Conservation (phyloP, 75 land plant genomes). For the Cupressus sempervirens region DNA sequence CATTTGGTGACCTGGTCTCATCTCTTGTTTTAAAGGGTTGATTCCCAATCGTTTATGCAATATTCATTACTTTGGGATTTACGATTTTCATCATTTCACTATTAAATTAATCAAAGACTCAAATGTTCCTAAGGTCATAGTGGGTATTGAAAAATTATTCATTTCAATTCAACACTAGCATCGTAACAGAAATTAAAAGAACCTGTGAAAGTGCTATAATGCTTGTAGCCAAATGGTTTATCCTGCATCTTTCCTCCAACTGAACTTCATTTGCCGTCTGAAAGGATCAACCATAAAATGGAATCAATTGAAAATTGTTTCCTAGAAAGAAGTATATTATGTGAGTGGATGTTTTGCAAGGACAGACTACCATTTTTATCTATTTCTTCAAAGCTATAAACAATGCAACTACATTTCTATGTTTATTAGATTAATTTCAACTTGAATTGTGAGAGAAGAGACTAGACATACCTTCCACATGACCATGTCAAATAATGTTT, state of each 20-base stretch:
- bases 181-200: not conserved
- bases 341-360: not conserved
- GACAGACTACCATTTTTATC: not conserved
- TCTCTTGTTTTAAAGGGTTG: not conserved
- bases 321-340: not conserved
- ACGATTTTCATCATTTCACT: not conserved
- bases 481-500: conserved; percentile 86
- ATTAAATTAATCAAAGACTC: not conserved
- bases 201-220: conserved; percentile 94
- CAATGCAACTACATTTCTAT: not conserved
- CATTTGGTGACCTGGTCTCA: no score
- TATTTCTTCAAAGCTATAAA: not conserved
- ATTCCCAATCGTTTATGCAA: not conserved
- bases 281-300: conserved; percentile 7
- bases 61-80: not conserved
- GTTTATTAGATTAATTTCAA: not conserved
- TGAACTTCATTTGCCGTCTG: conserved; percentile 68
- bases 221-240: conserved; percentile 91
- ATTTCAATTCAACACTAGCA: not conserved
- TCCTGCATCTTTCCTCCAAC: conserved; percentile 82
- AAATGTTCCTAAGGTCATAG: not conserved
- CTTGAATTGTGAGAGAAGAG: not conserved
- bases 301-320: not conserved
- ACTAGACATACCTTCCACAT: conserved; percentile 68
- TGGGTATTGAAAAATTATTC: not conserved